These are phyloP conservation scores for Apophysomyces ossiformis DNA, from an alignment of 371 early-diverging fungal species.

Conservation along the genomic window DNA sequence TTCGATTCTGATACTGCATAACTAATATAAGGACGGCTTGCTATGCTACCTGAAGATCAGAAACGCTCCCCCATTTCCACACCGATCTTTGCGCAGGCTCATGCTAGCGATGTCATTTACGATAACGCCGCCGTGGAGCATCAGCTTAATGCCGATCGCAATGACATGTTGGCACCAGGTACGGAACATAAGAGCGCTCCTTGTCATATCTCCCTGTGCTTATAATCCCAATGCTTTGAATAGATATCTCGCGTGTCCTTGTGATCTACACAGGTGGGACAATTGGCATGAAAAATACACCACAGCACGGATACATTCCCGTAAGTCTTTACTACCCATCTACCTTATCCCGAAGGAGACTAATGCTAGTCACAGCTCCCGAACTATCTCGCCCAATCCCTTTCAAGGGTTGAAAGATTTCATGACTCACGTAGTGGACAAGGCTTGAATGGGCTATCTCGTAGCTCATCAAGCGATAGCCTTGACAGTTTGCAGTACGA, in stretches of 20 bases:
- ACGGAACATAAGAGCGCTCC: not conserved
- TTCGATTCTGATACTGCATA: too few species aligned
- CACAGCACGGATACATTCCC: constrained; percentile 78
- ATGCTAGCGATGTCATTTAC: constrained; percentile 25
- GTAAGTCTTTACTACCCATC: constrained; percentile 32
- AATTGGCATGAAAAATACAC: constrained; percentile 91
- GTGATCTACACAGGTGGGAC: constrained; percentile 96
- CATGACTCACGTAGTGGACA: constrained; percentile 69
- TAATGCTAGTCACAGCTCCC: constrained; percentile 41
- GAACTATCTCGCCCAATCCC: constrained; percentile 77
- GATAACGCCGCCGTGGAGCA: constrained; percentile 54
- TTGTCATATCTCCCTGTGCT: too few species aligned
- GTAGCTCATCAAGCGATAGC: constrained; percentile 34
- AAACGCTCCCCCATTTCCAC: not conserved
- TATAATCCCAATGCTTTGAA: not conserved
- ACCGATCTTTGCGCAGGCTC: constrained; percentile 11
- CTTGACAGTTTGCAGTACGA: constrained; percentile 23
- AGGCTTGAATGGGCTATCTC: constrained; percentile 21
- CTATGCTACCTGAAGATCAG: not conserved
- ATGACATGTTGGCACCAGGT: constrained; percentile 59
- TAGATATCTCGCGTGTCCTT: constrained; percentile 83
- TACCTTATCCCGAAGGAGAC: not conserved
- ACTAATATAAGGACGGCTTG: too few species aligned
- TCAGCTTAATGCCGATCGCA: constrained; percentile 51
- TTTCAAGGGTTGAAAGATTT: constrained; percentile 82